phyloP scores from a whole-genome alignment of 1,139 yeast species.

The Suhomyces atakaporum region DNA sequence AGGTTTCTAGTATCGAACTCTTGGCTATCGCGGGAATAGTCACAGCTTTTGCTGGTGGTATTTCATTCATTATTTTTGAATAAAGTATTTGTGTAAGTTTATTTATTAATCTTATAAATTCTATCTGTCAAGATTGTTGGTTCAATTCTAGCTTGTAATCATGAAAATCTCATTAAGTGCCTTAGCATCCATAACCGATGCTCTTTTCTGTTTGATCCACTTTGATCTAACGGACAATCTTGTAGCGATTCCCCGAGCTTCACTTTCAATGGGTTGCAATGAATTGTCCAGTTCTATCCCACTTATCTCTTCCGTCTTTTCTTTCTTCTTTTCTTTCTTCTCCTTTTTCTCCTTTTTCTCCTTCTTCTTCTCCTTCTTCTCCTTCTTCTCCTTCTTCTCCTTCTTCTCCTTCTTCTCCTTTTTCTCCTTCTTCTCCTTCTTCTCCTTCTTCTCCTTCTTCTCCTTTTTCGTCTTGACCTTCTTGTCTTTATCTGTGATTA shows the following conservation, averaged over 20 bases:
- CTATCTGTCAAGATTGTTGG: neutral
- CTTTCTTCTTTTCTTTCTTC: conserved; percentile 22
- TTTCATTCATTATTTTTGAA: conserved; percentile 36
- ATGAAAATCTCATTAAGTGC: conserved; percentile 90
- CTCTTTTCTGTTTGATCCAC: conserved; percentile 86
- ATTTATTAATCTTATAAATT: neutral
- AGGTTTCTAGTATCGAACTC: conserved; percentile 33
- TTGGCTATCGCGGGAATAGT: conserved; percentile 34
- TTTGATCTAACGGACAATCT: conserved; percentile 79
- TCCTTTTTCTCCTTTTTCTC: conserved; percentile 20
- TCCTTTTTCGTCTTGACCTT: conserved; percentile 25
- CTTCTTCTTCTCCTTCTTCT: conserved; percentile 20
- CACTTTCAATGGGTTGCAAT: neutral
- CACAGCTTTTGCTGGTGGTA: conserved; percentile 43
- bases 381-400: conserved; percentile 21
- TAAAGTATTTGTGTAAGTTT: conserved; percentile 4
- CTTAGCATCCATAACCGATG: conserved; percentile 85
- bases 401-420: conserved; percentile 24
- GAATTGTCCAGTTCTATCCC: conserved; percentile 7
- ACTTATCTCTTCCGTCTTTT: conserved; percentile 18
- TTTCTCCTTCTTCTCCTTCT: conserved; percentile 19
- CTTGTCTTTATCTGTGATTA: no score
- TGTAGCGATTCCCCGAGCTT: conserved; percentile 43
- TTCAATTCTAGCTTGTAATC: conserved; percentile 53
- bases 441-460: conserved; percentile 19